phyloP scores from a whole-genome alignment of 805 yeast species.

The Candida awuae region DNA sequence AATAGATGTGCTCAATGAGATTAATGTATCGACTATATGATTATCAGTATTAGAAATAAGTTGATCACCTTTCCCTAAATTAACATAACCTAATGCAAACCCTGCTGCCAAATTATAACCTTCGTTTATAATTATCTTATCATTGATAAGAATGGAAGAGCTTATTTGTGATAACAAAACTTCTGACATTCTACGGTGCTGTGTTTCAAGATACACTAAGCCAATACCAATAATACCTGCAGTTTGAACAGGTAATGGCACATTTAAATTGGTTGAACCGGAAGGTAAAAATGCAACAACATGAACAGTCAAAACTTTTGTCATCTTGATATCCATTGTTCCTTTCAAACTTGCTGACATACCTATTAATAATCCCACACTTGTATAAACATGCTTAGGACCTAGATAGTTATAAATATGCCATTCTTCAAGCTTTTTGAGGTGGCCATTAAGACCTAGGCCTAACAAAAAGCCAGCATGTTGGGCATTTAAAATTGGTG shows the following conservation, averaged over 20 bases:
- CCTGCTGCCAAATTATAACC: conserved; percentile 86
- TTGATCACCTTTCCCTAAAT: conserved; percentile 66
- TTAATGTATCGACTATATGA: conserved; percentile 51
- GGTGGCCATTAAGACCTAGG: conserved; percentile 84
- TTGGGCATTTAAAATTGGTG: conserved; percentile 59
- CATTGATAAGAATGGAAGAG: conserved; percentile 45
- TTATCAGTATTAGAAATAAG: conserved; percentile 45
- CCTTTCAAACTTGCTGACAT: conserved; percentile 86
- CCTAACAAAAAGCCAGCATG: conserved; percentile 96
- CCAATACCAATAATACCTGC: conserved; percentile 93
- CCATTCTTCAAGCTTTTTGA: conserved; percentile 85
- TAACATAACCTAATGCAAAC: conserved; percentile 74
- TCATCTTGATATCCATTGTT: conserved; percentile 74
- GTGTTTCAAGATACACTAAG: conserved; percentile 64
- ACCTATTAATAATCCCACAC: conserved; percentile 83
- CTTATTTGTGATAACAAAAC: conserved; percentile 63
- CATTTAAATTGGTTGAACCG: conserved; percentile 86
- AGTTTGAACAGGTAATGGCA: conserved; percentile 73
- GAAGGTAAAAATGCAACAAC: conserved; percentile 84
- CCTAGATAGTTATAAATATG: conserved; percentile 89
- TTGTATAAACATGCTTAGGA: conserved; percentile 76
- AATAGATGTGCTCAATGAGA: conserved; percentile 49
- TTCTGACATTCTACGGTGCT: conserved; percentile 81
- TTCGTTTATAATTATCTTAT: conserved; percentile 54
- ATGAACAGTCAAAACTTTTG: conserved; percentile 89